Base-by-base conservation (phyloP, 441 rosid species). In the Geranium incanum region DNA sequence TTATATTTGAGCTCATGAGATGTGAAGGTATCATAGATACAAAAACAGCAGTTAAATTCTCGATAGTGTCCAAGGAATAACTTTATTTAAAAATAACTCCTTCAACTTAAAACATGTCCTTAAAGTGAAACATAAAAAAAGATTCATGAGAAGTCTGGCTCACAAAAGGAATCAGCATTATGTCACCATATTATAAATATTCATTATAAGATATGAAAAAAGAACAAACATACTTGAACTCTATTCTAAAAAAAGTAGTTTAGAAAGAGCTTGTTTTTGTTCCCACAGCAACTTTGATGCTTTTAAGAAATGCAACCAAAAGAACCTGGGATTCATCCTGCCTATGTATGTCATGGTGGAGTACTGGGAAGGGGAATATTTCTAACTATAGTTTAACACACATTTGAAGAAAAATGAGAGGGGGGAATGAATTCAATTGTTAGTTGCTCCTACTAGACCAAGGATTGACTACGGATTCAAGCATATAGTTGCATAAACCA, bases 161-260 rank as follows among this genome's bases (percentile, higher is more conserved):
- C 52, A 45, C 52, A 45, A 45, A 45, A 45, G 13, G n/a, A 11
- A 45, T 45, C 52, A 45, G 52, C 52, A 43, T 43, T 43, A 43
- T 43, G 1, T 43, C 50, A 43, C 50, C 50, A 9, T 45, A 13
- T 45, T 8, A 13, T 12, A 45, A 45, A 45, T 45, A 45, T 45
- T 45, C 52, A 1, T 45, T 45, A 45, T 8, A 39, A 39, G 52
- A 45, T 45, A 45, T 45, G 52, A 45, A 12, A 45, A 45, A 45
- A 57, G 21, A 57, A 57, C 63, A 57, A 57, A 57, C 23, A 19
- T 57, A 57, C 63, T 57, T 57, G 23, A 55, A 57, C 18, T 57
- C 63, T 23, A 16, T 57, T 57, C 8, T 5, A 4, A 16, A 16
- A 16, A 16, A 6, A 16, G 19, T 57, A 57, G 63, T 57, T 57